These are phyloP conservation scores for Claviceps purpurea DNA, from an alignment of 2,329 filamentous ascomycete species.

Conservation along the genomic window DNA sequence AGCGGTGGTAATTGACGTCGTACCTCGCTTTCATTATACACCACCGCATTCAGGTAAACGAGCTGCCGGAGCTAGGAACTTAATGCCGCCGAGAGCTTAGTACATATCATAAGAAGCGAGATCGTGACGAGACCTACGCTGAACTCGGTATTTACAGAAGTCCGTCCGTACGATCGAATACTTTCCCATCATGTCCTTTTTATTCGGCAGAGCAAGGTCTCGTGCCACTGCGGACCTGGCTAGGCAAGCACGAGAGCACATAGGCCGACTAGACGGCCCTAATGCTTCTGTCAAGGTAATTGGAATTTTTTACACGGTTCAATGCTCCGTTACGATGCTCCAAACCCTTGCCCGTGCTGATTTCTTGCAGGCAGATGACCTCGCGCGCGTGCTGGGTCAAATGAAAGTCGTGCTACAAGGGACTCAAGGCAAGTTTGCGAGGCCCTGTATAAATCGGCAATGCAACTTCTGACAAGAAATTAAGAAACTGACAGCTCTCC, in stretches of 20 bases:
- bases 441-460: neutral
- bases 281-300: constrained; percentile 33
- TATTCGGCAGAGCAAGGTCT: constrained; percentile 40
- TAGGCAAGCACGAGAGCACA: constrained; percentile 42
- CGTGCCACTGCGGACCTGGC: constrained; percentile 39
- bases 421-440: constrained; percentile 57
- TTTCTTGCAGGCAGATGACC: constrained; percentile 59
- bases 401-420: constrained; percentile 93
- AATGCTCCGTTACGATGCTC: neutral
- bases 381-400: constrained; percentile 71
- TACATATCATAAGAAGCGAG: neutral
- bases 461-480: neutral
- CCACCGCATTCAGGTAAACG: neutral
- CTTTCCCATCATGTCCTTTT: constrained; percentile 33
- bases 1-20: neutral
- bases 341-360: constrained; percentile 6
- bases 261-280: constrained; percentile 37
- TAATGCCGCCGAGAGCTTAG: neutral
- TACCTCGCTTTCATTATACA: neutral
- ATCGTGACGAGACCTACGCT: neutral
- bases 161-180: neutral
- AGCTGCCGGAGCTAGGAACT: neutral
- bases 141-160: neutral
- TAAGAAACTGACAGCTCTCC: constrained; percentile 74
- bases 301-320: neutral